These are phyloP conservation scores for Paecilomyces fulvus DNA, from an alignment of 2,329 filamentous ascomycete species.

Conservation along the genomic window DNA sequence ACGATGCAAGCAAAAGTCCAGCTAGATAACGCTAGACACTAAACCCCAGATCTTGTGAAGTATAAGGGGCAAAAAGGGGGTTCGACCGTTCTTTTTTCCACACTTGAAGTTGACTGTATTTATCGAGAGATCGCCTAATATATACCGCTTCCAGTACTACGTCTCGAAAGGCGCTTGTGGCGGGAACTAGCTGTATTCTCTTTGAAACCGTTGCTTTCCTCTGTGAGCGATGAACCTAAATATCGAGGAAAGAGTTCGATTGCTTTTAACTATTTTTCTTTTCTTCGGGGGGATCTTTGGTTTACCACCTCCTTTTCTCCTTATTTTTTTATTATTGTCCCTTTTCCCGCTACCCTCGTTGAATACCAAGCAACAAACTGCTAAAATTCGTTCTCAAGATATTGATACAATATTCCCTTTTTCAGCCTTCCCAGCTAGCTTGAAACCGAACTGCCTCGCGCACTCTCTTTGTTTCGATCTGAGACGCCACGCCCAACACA, in stretches of 20 bases:
- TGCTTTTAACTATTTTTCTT: too few species aligned
- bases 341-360: too few species aligned
- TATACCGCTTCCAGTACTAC: not conserved
- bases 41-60: not conserved
- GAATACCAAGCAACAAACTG: too few species aligned
- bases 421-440: not conserved
- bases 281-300: not conserved
- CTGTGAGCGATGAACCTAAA: not conserved
- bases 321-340: not conserved
- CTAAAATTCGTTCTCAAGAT: too few species aligned
- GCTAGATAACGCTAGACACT: not conserved
- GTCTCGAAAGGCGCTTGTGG: not conserved
- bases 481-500: not conserved
- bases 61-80: not conserved
- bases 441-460: not conserved
- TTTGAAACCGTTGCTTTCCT: not conserved
- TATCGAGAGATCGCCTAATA: not conserved
- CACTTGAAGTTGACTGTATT: not conserved
- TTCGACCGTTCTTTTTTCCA: not conserved
- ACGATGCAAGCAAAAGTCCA: constrained; percentile 3
- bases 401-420: not conserved
- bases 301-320: not conserved
- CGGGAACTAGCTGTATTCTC: not conserved
- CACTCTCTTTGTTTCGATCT: not conserved
- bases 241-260: not conserved